Evolutionary conservation across 2,329 filamentous ascomycete species (phyloP).

Genomic region (Fusarium scirpi): DNA sequence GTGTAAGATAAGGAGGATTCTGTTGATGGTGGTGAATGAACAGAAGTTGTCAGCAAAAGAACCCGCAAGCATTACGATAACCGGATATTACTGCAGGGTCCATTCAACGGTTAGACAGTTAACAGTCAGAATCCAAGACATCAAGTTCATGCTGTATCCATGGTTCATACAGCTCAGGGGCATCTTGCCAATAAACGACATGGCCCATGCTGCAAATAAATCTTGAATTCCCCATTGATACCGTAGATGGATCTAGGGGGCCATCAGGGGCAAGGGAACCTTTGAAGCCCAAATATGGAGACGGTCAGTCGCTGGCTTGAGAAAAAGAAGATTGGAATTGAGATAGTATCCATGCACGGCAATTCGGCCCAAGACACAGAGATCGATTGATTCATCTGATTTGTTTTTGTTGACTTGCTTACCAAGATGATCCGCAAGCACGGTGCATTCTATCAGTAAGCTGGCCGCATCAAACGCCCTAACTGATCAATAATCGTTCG

Average conservation of each 20-base stretch:
- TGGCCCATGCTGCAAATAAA: constrained; percentile 10
- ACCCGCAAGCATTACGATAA: neutral
- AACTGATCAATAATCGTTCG: neutral
- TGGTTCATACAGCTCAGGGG: constrained; percentile 14
- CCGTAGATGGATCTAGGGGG: constrained; percentile 28
- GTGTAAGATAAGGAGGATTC: constrained; percentile 7
- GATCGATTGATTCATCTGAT: neutral
- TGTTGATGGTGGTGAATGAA: neutral
- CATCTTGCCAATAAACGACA: constrained; percentile 10
- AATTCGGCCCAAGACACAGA: constrained; percentile 33
- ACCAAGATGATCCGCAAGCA: constrained; percentile 24
- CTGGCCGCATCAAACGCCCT: neutral
- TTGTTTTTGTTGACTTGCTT: constrained; percentile 2
- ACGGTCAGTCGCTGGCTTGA: neutral
- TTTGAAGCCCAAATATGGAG: constrained; percentile 42
- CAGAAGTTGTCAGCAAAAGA: neutral
- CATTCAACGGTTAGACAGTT: neutral
- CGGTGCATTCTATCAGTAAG: neutral
- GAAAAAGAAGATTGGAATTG: constrained; percentile 10
- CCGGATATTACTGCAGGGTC: neutral
- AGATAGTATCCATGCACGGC: constrained; percentile 5
- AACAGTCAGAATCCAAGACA: neutral
- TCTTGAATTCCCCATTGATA: constrained; percentile 7
- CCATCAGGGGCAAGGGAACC: constrained; percentile 20
- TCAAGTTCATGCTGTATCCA: neutral